Conservation (phyloP, 306 rosid genomes). For the Rubus parviflorus region DNA sequence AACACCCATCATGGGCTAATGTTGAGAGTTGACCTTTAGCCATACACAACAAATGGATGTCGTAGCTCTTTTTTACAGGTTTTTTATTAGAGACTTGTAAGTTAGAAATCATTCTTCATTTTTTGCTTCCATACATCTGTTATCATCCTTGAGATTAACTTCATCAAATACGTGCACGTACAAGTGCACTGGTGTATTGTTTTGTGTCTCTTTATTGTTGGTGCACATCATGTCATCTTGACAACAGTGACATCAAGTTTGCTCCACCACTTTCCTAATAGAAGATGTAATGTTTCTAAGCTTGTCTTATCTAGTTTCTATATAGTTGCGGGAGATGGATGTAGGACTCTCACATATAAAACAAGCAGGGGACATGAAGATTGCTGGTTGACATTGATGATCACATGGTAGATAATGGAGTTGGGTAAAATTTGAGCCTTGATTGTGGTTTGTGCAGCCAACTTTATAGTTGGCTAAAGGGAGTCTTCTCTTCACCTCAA, state of each 20-base stretch:
- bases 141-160: background rate
- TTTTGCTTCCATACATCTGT: slow-evolving; percentile 10
- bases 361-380: background rate
- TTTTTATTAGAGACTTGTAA: slow-evolving; percentile 11
- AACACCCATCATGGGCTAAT: background rate
- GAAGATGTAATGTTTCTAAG: slow-evolving; percentile 2
- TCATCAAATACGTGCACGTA: background rate
- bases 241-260: background rate
- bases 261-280: background rate
- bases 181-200: background rate
- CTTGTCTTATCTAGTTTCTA: background rate
- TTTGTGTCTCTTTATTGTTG: background rate
- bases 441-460: background rate
- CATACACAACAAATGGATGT: slow-evolving; percentile 11
- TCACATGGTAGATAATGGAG: background rate
- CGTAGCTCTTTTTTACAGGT: slow-evolving; percentile 16
- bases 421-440: background rate
- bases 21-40: slow-evolving; percentile 22
- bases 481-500: background rate
- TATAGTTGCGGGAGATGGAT: background rate
- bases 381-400: slow-evolving; percentile 3
- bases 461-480: background rate
- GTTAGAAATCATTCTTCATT: background rate
- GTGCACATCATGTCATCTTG: background rate
- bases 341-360: background rate